Percentiles rank a stretch among this genome's conserved stretches.
phyloP scores from a whole-genome alignment of 805 yeast genomes.

The Barnettozyma californica region DNA sequence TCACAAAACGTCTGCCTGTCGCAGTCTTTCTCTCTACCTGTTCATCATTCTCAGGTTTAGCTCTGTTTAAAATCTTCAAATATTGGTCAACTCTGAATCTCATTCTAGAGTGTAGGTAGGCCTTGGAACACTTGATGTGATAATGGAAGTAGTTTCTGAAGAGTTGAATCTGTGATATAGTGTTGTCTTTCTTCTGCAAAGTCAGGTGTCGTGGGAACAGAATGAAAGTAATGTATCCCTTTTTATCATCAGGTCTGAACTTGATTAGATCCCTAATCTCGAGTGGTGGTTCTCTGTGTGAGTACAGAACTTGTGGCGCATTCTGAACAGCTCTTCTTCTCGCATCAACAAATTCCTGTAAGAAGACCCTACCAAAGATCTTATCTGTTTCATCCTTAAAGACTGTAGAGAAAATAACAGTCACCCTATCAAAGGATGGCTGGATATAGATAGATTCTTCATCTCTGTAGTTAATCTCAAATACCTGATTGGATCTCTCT shows the following conservation, averaged over 20 bases:
- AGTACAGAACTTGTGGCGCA: constrained; percentile 95
- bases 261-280: constrained; percentile 55
- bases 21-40: constrained; percentile 42
- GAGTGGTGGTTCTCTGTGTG: constrained; percentile 88
- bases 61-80: constrained; percentile 91
- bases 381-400: constrained; percentile 97
- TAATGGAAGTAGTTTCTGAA: constrained; percentile 97
- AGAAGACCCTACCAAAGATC: constrained; percentile 79
- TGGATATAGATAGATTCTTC: constrained; percentile 86
- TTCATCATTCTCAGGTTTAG: constrained; percentile 87
- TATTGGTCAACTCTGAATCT: constrained; percentile 91
- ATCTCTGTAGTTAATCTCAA: constrained; percentile 74
- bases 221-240: constrained; percentile 62
- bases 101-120: constrained; percentile 98
- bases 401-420: constrained; percentile 90
- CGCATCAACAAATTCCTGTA: constrained; percentile 94
- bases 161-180: constrained; percentile 85
- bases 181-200: constrained; percentile 68
- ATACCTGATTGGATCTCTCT: constrained; percentile 18
- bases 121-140: constrained; percentile 97
- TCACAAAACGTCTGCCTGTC: constrained; percentile 26
- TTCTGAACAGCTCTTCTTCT: constrained; percentile 93
- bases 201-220: constrained; percentile 76
- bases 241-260: constrained; percentile 35
- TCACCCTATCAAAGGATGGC: constrained; percentile 93